Percentiles rank a stretch among this genome's conserved stretches.
phyloP scores from a whole-genome alignment of 1,139 yeast genomes.

The Meyerozyma carpophila region DNA sequence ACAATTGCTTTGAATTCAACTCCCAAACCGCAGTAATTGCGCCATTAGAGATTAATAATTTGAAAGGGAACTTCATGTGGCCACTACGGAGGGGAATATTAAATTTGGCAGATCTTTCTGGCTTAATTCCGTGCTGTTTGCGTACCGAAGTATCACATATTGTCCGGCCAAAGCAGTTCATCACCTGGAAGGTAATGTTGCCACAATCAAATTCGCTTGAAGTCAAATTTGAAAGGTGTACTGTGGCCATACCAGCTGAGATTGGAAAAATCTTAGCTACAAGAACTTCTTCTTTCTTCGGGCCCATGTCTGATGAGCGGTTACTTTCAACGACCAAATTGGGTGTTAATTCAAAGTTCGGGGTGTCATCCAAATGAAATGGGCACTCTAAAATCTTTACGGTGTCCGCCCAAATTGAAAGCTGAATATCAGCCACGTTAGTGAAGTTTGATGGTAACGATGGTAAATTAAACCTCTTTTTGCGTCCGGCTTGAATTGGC shows the following conservation, averaged over 20 bases:
- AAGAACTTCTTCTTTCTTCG: neutral
- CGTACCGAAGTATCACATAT: constrained; percentile 25
- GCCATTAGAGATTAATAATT: constrained; percentile 21
- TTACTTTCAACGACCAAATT: neutral
- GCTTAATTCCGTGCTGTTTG: constrained; percentile 27
- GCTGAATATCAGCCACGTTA: neutral
- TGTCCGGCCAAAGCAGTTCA: constrained; percentile 25
- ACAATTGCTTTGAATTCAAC: constrained; percentile 22
- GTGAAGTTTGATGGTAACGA: neutral
- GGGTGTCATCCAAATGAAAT: constrained; percentile 4
- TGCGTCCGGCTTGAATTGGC: constrained; percentile 18
- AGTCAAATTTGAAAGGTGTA: constrained; percentile 28
- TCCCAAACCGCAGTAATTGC: constrained; percentile 18
- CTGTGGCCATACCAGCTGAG: constrained; percentile 27
- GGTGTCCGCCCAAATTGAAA: constrained; percentile 8
- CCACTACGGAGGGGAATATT: constrained; percentile 28
- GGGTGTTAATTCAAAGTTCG: neutral
- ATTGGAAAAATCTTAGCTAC: constrained; percentile 17
- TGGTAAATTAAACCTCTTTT: neutral
- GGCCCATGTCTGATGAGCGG: neutral
- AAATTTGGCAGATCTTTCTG: constrained; percentile 29
- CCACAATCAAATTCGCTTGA: constrained; percentile 23
- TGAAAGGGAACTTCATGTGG: constrained; percentile 34
- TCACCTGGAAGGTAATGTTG: constrained; percentile 24
- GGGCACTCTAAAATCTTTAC: constrained; percentile 24